These are phyloP conservation scores for Alternaria angustiovoidea DNA, from an alignment of 2,329 filamentous ascomycete genomes.

Conservation along the genomic window DNA sequence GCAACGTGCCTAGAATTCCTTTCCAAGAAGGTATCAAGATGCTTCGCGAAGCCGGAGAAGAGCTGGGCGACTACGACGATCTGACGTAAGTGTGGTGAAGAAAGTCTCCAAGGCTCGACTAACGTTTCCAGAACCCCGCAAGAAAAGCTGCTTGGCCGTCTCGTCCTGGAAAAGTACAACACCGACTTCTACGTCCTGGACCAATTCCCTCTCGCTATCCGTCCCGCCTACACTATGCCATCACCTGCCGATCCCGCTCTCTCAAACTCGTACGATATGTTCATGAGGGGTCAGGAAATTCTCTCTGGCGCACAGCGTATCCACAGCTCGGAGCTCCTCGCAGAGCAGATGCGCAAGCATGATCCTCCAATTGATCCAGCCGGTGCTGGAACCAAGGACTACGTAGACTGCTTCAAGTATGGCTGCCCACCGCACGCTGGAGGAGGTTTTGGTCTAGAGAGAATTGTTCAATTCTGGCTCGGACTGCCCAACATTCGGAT, in stretches of 20 bases:
- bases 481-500: slow-evolving; percentile 70
- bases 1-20: slow-evolving; percentile 77
- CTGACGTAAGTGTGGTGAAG: slow-evolving; percentile 59
- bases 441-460: slow-evolving; percentile 71
- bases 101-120: background rate
- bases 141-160: slow-evolving; percentile 85
- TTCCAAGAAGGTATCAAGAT: slow-evolving; percentile 82
- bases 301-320: slow-evolving; percentile 73
- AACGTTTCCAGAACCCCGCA: slow-evolving; percentile 67
- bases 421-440: slow-evolving; percentile 71
- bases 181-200: slow-evolving; percentile 98
- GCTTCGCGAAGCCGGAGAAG: slow-evolving; percentile 77
- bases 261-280: slow-evolving; percentile 73
- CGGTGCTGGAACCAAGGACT: slow-evolving; percentile 68
- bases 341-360: slow-evolving; percentile 65
- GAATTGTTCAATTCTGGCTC: slow-evolving; percentile 72
- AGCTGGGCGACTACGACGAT: slow-evolving; percentile 79
- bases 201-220: slow-evolving; percentile 88
- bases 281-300: slow-evolving; percentile 75
- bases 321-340: slow-evolving; percentile 66
- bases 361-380: slow-evolving; percentile 65
- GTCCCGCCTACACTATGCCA: slow-evolving; percentile 92
- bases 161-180: slow-evolving; percentile 87
- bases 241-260: slow-evolving; percentile 58
- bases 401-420: slow-evolving; percentile 70